These are phyloP conservation scores for Tylopilus subfusipes DNA, from an alignment of 768 basidiomycete genomes.

Conservation along the genomic window DNA sequence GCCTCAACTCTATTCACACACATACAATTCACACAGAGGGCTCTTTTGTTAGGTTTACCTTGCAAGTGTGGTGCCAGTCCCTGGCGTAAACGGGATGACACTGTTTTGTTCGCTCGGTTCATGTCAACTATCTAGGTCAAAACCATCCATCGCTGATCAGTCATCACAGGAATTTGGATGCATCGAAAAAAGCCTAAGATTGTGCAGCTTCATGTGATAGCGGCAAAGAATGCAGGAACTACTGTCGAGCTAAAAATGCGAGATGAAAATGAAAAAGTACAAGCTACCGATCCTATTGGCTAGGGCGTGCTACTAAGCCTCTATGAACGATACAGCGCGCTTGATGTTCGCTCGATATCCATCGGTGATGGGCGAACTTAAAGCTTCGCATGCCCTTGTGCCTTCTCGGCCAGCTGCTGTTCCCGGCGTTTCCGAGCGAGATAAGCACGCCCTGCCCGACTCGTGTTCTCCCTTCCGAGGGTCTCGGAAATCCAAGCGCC, in stretches of 20 bases:
- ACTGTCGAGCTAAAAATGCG: not conserved
- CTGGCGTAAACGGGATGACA: too few relatives aligned
- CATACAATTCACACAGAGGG: too few relatives aligned
- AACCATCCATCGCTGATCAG: too few relatives aligned
- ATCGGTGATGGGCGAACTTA: not conserved
- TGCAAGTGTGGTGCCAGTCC: too few relatives aligned
- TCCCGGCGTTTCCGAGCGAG: conserved; percentile 47
- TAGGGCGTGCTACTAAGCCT: not conserved
- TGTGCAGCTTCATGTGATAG: not conserved
- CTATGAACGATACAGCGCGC: not conserved
- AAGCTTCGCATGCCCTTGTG: conserved; percentile 3
- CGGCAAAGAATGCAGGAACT: not conserved
- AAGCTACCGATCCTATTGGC: not conserved
- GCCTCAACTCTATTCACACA: too few relatives aligned
- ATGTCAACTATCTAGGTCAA: too few relatives aligned
- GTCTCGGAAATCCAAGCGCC: conserved; percentile 80
- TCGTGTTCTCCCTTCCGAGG: conserved; percentile 66
- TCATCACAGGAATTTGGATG: too few relatives aligned
- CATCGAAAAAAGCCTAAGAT: not conserved
- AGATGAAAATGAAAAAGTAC: not conserved
- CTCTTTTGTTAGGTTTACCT: too few relatives aligned
- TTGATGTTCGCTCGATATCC: not conserved
- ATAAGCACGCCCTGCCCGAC: conserved; percentile 73
- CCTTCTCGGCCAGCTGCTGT: conserved; percentile 19
- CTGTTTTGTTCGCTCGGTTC: too few relatives aligned